phyloP scores from a whole-genome alignment of 768 basidiomycete species.

The Leccinum olivaceopallidum region DNA sequence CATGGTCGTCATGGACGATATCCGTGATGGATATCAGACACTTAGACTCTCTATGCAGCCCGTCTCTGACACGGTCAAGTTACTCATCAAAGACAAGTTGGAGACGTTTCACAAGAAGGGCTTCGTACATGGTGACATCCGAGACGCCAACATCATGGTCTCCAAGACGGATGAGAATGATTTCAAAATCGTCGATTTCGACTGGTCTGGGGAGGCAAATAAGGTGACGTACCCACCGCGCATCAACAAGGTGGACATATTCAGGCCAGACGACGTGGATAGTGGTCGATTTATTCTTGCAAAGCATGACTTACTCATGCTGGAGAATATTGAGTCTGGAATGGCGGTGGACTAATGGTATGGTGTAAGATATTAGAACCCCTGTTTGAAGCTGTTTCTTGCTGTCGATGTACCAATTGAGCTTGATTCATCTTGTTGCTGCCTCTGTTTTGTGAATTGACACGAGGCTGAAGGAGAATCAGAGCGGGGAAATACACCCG shows the following conservation, averaged over 20 bases:
- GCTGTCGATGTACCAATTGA: too few species aligned
- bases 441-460: too few species aligned
- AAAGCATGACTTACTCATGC: background rate
- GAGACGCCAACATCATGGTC: background rate
- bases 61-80: background rate
- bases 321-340: background rate
- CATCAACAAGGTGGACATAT: background rate
- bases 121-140: background rate
- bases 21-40: background rate
- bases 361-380: too few species aligned
- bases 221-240: background rate
- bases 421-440: too few species aligned
- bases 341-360: too few species aligned
- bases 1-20: constrained; percentile 36
- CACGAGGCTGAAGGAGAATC: too few species aligned
- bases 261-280: background rate
- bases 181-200: background rate
- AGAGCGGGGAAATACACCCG: too few species aligned
- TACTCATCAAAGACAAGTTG: background rate
- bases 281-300: background rate
- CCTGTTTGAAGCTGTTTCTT: too few species aligned
- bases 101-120: background rate
- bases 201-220: background rate
- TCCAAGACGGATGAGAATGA: background rate
- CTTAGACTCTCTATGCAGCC: too few species aligned